phyloP scores from a whole-genome alignment of 2,329 filamentous ascomycete genomes.

The Balansia obtecta region DNA sequence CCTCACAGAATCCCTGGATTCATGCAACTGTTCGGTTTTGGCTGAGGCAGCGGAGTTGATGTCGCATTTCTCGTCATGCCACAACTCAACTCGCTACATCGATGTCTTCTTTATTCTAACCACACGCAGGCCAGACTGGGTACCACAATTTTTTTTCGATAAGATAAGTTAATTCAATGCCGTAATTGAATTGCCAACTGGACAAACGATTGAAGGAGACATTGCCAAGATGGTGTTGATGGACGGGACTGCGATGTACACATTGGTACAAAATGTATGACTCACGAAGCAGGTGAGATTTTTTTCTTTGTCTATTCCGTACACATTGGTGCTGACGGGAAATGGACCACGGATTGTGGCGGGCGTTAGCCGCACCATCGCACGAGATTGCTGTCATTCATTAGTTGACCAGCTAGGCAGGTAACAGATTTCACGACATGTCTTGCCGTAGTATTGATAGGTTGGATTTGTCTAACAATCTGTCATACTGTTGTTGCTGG shows the following conservation, averaged over 20 bases:
- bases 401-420: not conserved
- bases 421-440: no score
- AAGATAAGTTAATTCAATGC: not conserved
- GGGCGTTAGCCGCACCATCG: not conserved
- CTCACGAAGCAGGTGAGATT: not conserved
- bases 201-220: not conserved
- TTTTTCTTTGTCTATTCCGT: no score
- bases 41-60: no score
- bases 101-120: not conserved
- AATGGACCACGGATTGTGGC: not conserved
- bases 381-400: not conserved
- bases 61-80: not conserved
- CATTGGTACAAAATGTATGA: not conserved
- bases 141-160: not conserved
- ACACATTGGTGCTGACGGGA: not conserved
- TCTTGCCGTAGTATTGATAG: no score
- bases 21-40: no score
- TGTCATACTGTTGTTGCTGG: no score
- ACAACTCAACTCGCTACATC: not conserved
- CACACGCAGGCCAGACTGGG: not conserved
- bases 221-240: not conserved
- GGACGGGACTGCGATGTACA: not conserved
- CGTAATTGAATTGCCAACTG: not conserved
- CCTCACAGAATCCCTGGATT: not conserved
- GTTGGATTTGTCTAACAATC: no score